Percentiles rank a stretch among this genome's conserved stretches.
These are phyloP conservation scores for Gracilariopsis chorda DNA, from an alignment of 23 red algal genomes.

Conservation along the genomic window DNA sequence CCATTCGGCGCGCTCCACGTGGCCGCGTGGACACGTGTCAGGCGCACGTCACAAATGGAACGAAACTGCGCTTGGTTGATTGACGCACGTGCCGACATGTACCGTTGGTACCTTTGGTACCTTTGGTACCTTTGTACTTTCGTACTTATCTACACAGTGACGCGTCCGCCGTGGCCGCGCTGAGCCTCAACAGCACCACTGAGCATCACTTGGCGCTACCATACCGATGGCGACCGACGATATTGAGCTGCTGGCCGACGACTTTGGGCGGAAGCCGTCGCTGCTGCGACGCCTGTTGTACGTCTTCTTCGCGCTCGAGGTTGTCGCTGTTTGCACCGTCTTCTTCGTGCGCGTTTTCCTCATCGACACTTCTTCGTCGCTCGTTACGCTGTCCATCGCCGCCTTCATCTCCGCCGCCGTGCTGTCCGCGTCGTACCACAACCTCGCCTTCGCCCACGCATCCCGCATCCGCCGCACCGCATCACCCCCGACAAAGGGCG, in stretches of 20 bases:
- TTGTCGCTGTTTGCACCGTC: constrained; percentile 3
- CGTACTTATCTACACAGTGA: no score
- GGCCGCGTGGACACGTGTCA: no score
- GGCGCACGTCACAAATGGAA: no score
- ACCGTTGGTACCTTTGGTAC: no score
- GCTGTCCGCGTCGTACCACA: constrained; percentile 71
- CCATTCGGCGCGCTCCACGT: no score
- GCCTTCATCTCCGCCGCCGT: neutral
- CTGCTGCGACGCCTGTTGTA: constrained; percentile 36
- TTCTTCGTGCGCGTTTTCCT: constrained; percentile 75
- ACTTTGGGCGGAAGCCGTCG: constrained; percentile 63
- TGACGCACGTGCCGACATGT: no score
- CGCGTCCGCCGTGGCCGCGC: no score
- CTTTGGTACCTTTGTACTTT: no score
- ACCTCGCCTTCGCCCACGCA: constrained; percentile 48
- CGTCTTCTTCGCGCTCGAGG: constrained; percentile 19
- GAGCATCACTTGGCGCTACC: no score
- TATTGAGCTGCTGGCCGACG: constrained; percentile 42
- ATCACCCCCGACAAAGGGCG: constrained; percentile 59
- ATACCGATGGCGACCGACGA: constrained; percentile 53
- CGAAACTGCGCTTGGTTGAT: no score
- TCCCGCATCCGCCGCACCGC: constrained; percentile 40
- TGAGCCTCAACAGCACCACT: no score
- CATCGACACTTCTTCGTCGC: constrained; percentile 39
- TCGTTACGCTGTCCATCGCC: constrained; percentile 23